A percentile compares a stretch with the other conserved stretches of the same genome.
phyloP scores from a whole-genome alignment of 129 eudicot species.

The Flaveria sonorensis region DNA sequence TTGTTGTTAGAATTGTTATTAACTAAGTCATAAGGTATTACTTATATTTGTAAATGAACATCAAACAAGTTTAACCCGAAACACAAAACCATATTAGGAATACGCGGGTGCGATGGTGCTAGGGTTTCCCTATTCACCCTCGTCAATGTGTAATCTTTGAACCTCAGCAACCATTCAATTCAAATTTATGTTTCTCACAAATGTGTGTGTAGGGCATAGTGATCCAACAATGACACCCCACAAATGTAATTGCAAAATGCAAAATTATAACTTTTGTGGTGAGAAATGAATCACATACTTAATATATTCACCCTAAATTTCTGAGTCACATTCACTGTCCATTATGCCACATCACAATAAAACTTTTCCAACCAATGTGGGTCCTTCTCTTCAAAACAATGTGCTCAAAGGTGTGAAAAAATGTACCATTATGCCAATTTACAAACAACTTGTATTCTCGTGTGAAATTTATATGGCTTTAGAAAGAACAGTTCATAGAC shows the following conservation, averaged over 20 bases:
- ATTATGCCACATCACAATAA: not conserved
- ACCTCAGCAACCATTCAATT: not conserved
- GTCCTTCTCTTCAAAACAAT: not conserved
- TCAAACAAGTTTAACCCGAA: no score
- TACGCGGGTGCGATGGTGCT: no score
- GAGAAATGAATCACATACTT: slow-evolving; percentile 4
- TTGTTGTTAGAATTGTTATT: no score
- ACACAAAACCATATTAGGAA: no score
- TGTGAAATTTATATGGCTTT: not conserved
- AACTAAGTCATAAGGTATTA: no score
- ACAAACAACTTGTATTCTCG: not conserved
- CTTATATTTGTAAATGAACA: no score
- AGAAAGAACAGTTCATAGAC: not conserved
- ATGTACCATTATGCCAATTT: not conserved
- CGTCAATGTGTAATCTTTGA: no score
- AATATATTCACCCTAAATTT: slow-evolving; percentile 2
- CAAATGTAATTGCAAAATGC: not conserved
- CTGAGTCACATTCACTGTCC: slow-evolving; percentile 1
- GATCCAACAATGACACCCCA: slow-evolving; percentile 6
- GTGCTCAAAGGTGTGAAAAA: not conserved
- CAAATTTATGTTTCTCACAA: not conserved
- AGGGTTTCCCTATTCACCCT: no score
- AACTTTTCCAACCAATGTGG: not conserved
- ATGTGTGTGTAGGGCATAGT: not conserved
- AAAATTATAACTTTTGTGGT: slow-evolving; percentile 12